Percentiles rank a stretch among this genome's conserved stretches.
Evolutionary conservation across 495 filamentous ascomycete genomes (phyloP).

Genomic region (Aspergillus campestris): DNA sequence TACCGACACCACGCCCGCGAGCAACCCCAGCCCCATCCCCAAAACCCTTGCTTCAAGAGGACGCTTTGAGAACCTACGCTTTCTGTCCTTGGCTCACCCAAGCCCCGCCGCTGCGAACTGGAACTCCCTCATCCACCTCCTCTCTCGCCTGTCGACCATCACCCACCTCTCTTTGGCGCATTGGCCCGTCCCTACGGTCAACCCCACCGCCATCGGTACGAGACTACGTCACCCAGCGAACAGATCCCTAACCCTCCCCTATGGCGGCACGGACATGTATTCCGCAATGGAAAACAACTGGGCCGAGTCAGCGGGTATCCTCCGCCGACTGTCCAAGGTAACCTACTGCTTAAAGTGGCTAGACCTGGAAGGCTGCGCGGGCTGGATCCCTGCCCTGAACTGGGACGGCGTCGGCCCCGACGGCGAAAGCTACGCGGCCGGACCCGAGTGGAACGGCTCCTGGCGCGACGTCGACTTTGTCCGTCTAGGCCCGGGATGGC

Average conservation of each 20-base stretch:
- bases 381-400: constrained; percentile 60
- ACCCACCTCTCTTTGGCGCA: constrained; percentile 71
- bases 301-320: constrained; percentile 57
- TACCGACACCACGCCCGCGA: constrained; percentile 25
- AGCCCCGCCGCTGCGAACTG: constrained; percentile 44
- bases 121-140: constrained; percentile 56
- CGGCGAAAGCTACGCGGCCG: constrained; percentile 19
- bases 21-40: constrained; percentile 19
- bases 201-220: constrained; percentile 49
- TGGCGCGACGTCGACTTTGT: constrained; percentile 45
- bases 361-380: constrained; percentile 68
- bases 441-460: constrained; percentile 42
- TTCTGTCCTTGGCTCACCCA: constrained; percentile 45
- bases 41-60: constrained; percentile 35
- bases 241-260: constrained; percentile 41
- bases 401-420: constrained; percentile 30
- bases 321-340: constrained; percentile 57
- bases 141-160: constrained; percentile 51
- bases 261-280: constrained; percentile 58
- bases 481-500: constrained; percentile 45
- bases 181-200: constrained; percentile 69
- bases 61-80: constrained; percentile 42
- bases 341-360: constrained; percentile 70
- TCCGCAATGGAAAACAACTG: constrained; percentile 58
- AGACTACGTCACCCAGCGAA: constrained; percentile 26